phyloP scores from a whole-genome alignment of 345 rosid species.

The Eucalyptus sp. region DNA sequence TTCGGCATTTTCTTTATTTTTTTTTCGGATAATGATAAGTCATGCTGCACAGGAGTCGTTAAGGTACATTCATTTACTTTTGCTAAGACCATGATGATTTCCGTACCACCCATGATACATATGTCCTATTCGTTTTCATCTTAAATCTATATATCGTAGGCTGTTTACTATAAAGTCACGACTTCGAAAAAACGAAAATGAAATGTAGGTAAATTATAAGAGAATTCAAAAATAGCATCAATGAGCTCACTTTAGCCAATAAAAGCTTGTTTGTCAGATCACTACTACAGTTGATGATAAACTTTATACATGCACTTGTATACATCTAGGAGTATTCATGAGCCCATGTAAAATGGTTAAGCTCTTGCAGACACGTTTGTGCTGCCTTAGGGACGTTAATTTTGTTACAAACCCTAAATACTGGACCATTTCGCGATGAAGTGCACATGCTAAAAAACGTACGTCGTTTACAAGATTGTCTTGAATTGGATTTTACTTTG shows the following conservation, averaged over 20 bases:
- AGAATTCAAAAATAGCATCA: rapidly evolving
- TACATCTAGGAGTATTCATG: too few relatives aligned
- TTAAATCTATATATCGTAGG: rapidly evolving
- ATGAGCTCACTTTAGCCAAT: too few relatives aligned
- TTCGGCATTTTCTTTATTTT: background rate
- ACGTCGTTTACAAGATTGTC: too few relatives aligned
- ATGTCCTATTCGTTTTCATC: background rate
- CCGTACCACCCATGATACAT: background rate
- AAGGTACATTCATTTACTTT: background rate
- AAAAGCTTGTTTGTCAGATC: too few relatives aligned
- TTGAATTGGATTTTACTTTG: too few relatives aligned
- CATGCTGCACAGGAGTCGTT: background rate
- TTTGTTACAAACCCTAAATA: too few relatives aligned
- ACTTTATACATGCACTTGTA: too few relatives aligned
- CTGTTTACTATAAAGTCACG: rapidly evolving
- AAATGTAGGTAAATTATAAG: rapidly evolving
- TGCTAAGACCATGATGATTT: background rate
- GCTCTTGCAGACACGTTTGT: too few relatives aligned
- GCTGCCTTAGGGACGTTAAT: too few relatives aligned
- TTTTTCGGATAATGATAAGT: background rate
- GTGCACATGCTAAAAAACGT: too few relatives aligned
- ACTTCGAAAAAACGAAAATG: background rate
- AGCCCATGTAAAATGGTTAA: too few relatives aligned
- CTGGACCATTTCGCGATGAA: too few relatives aligned
- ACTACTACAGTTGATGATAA: rapidly evolving